Base-by-base conservation (phyloP, 768 basidiomycete species). In the Lentinula raphanica region DNA sequence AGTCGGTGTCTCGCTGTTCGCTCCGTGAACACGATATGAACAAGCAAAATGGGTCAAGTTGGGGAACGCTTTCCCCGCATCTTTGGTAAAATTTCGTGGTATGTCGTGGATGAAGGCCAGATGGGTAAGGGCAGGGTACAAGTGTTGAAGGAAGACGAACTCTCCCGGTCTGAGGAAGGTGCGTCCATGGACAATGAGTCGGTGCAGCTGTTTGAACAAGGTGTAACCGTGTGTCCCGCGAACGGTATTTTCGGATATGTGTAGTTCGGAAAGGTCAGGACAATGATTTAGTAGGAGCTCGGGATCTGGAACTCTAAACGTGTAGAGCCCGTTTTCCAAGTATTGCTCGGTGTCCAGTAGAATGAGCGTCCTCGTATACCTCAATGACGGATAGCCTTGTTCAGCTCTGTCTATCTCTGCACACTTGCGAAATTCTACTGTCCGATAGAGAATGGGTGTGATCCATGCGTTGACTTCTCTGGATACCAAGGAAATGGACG, bases 21-120 rank as follows among this genome's bases (percentile, higher is more conserved):
- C 15, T 44, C 54, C 54, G n/a, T 21, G 21, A 12, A 46, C 54
- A 19, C 54, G 39, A 25, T 56, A 56, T 28, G 54, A 42, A 29
- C 54, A 56, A 2, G 54, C 54, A 17, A 56, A 56, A 35, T 56
- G 54, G 7, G 54, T 56, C 25, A 56, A 13, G 19, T 46, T 28
- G 5, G 54, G 54, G 8, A 56, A 31, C 8, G n/a, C 17, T 13
- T 44, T 40, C 7, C 28, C 44, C 13, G 54, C 54, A 12, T 56
- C 3, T 32, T 56, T 46, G 40, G 54, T n/a, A 11, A 56, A 56
- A 56, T 31, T 44, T 21, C 54, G 39, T n/a, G 54, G 54, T 9
- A 56, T 56, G 31, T 56, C 54, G 29, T 56, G 54, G 6, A 56
- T 15, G 25, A 56, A 56, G 11, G 54, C 54, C 8, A 56, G 54